Base-by-base conservation (phyloP, 1,139 yeast genomes). In the Magnusiomyces paraingens region DNA sequence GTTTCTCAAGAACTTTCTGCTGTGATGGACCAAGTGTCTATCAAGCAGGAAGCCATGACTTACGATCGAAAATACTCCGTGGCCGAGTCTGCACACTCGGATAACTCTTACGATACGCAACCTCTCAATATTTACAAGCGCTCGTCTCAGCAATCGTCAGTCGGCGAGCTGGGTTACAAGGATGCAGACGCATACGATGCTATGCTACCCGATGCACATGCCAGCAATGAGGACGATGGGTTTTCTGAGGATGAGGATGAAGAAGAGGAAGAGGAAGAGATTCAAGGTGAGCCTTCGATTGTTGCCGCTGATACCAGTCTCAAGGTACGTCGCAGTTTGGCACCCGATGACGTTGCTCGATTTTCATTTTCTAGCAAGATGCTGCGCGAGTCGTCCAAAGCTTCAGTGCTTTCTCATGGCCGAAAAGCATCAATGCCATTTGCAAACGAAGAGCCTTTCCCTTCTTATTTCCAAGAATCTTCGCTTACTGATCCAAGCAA, bases 311-410 rank as follows among this genome's bases (percentile, higher is more conserved):
- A 55, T 1, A 66, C 71, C 5, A 54, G 58, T 32, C 47, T 65
- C n/a, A 63, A 61, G 51, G 67, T 72, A 0, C 61, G 71, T 8
- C 65, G 70, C 3, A 70, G 73, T 39, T 50, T 71, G n/a, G 62
- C 66, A 3, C 68, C 69, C 10, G 59, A 57, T 47, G 66, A 60
- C 44, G 67, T 64, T 10, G 61, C 61, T 5, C 57, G 62, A 6
- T 56, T 63, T 8, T 52, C 60, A 3, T 50, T 46, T 22, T 46
- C 50, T 6, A 50, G 43, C 36, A 45, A 42, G 6, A 32, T 49
- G 10, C 20, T 45, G n/a, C 36, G n/a, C 55, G 64, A 74, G 49
- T 63, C 68, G 58, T 69, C 69, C 47, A 41, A 41, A 41, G 14
- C 44, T 14, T n/a, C 26, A 5, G 21, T 3, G 5, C 22, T 12